A percentile compares a stretch with the other conserved stretches of the same genome.
Conservation (phyloP, 2,329 filamentous ascomycete species). For the Exophiala aquamarina region DNA sequence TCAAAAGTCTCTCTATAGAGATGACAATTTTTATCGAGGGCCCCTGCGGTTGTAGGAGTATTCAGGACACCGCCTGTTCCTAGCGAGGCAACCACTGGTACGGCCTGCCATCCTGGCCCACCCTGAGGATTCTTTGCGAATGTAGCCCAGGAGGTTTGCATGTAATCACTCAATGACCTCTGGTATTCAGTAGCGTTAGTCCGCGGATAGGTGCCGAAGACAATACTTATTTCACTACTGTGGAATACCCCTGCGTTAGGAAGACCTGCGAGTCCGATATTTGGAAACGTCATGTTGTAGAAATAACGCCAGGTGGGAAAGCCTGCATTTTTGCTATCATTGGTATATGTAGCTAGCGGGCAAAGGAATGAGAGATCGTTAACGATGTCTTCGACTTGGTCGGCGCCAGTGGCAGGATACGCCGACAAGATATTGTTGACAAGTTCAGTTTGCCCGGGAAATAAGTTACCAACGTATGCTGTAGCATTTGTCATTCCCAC, state of each 20-base stretch:
- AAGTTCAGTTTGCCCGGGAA: constrained; percentile 2
- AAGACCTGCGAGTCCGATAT: constrained; percentile 19
- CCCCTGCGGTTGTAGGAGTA: no score
- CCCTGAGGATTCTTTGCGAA: constrained; percentile 8
- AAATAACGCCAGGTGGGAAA: constrained; percentile 31
- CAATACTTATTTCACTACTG: constrained; percentile 31
- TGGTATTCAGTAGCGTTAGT: constrained; percentile 7
- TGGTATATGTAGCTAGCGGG: constrained; percentile 19
- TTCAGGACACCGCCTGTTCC: no score
- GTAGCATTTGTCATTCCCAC: constrained; percentile 17
- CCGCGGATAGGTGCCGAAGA: constrained; percentile 31
- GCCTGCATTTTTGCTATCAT: constrained; percentile 16
- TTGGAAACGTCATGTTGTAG: constrained; percentile 32
- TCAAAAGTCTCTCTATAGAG: no score
- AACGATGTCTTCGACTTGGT: constrained; percentile 21
- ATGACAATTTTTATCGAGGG: no score
- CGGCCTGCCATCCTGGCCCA: constrained; percentile 7
- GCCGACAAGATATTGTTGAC: constrained; percentile 5
- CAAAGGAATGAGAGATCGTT: constrained; percentile 29
- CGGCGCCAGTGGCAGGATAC: constrained; percentile 18
- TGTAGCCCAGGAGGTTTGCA: constrained; percentile 24
- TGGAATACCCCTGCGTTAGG: constrained; percentile 32
- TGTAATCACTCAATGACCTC: constrained; percentile 22
- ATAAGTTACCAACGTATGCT: constrained; percentile 4
- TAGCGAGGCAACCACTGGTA: constrained; percentile 8